Evolutionary conservation across 225 moss, liverwort and hornwort genomes (phyloP).

Genomic region (Antitrichia curtipendula): DNA sequence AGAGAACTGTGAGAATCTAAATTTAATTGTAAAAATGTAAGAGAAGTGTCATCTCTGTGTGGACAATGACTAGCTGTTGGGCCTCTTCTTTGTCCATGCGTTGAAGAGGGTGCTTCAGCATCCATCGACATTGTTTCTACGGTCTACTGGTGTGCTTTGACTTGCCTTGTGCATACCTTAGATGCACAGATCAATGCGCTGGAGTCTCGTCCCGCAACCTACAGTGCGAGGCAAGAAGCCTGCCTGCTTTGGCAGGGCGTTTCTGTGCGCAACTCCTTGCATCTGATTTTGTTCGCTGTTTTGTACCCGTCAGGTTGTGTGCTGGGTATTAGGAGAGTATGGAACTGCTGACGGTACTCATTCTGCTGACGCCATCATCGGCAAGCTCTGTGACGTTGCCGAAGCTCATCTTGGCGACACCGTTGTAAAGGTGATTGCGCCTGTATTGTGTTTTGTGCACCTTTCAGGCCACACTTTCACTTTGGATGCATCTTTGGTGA

Average conservation of each 20-base stretch:
- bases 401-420: slow-evolving; percentile 84
- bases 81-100: neutral
- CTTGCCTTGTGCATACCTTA: neutral
- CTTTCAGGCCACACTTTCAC: neutral
- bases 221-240: neutral
- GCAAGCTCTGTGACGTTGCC: slow-evolving; percentile 87
- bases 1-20: neutral
- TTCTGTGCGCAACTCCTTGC: neutral
- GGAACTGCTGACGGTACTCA: slow-evolving; percentile 74
- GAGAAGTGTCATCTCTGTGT: neutral
- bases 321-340: slow-evolving; percentile 97
- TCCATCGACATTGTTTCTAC: neutral
- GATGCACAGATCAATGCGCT: neutral
- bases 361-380: slow-evolving; percentile 69
- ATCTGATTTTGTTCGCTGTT: neutral
- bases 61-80: neutral
- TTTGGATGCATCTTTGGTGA: neutral
- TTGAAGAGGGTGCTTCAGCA: neutral
- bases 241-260: neutral
- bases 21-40: neutral
- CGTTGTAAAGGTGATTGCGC: slow-evolving; percentile 51
- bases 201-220: neutral
- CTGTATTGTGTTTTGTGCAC: neutral
- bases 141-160: neutral
- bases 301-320: slow-evolving; percentile 50